Conservation (phyloP, 805 yeast genomes). For the Ogataea pignaliae region DNA sequence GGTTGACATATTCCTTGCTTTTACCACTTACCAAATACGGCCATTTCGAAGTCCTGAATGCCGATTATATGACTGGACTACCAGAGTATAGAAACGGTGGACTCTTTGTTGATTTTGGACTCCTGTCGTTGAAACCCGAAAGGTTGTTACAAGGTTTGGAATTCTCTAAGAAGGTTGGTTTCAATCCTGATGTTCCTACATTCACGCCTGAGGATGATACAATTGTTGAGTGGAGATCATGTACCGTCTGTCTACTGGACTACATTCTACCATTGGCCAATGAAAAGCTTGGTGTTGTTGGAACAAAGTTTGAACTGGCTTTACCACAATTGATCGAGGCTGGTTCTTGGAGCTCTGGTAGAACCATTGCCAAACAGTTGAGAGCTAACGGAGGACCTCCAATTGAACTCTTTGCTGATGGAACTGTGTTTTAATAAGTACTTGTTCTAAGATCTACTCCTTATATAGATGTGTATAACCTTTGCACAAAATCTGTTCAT, state of each 20-base stretch:
- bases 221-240: constrained; percentile 66
- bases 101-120: constrained; percentile 51
- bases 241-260: constrained; percentile 55
- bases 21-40: constrained; percentile 48
- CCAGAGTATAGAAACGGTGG: constrained; percentile 69
- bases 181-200: constrained; percentile 38
- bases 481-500: too few species aligned
- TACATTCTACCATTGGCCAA: constrained; percentile 48
- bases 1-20: constrained; percentile 59
- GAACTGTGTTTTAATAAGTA: constrained; percentile 51
- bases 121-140: constrained; percentile 43
- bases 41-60: constrained; percentile 34
- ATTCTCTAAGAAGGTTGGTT: constrained; percentile 28
- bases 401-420: constrained; percentile 56
- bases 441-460: too few species aligned
- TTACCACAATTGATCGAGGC: constrained; percentile 64
- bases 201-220: constrained; percentile 52
- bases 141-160: constrained; percentile 34
- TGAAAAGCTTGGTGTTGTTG: constrained; percentile 33
- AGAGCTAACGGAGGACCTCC: constrained; percentile 59
- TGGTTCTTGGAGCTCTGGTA: constrained; percentile 65
- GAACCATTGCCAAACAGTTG: constrained; percentile 49
- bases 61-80: constrained; percentile 46
- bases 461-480: too few species aligned
- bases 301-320: constrained; percentile 30